Base-by-base conservation (phyloP, 768 basidiomycete genomes). In the Lactarius akahatsu region DNA sequence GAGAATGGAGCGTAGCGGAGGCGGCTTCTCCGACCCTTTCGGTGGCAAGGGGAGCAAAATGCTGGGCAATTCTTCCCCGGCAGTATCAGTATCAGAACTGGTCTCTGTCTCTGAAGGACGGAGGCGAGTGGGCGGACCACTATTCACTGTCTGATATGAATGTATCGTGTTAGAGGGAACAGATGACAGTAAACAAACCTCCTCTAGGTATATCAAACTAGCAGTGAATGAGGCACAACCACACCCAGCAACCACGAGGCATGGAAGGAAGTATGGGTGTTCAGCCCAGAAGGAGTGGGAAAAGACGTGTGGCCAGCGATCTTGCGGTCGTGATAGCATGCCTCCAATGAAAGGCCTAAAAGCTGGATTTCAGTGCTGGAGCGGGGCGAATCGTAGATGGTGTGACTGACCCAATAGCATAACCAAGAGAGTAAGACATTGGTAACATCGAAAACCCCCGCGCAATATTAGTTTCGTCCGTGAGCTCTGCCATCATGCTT, bases 1-100 rank as follows among this genome's bases (percentile, higher is more conserved):
- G 47, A 50, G 47, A 26, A 50, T 13, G 23, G 71, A 68, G 15
- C 76, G 76, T 62, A 87, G 78, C 2, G 76, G 52, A 8, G 70
- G 13, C 0, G 74, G 73, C 28, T 36, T 41, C 30, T 36, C 28
- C 15, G 4, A 18, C 36, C 55, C 40, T 26, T 47, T 61, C 18
- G 20, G 18, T 26, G 41, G 11, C 4, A 13, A 23, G 47, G 20
- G 1, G 41, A 23, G n/a, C 8, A 3, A 13, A 40, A 36, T 41
- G 13, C 28, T 20, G 10, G 8, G 30, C 2, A 30, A 6, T 56
- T 18, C 54, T 30, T 20, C 54, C 10, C n/a, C 28, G 3, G 7
- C 15, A 6, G 9, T 0, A 20, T 20, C 30, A 13, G 8, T 2
- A 20, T 20, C 28, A 3, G 54, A 32, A 30, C 30, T 20, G 20